Evolutionary conservation across 495 filamentous ascomycete species (phyloP).

Genomic region (Pyrenula massariospora): DNA sequence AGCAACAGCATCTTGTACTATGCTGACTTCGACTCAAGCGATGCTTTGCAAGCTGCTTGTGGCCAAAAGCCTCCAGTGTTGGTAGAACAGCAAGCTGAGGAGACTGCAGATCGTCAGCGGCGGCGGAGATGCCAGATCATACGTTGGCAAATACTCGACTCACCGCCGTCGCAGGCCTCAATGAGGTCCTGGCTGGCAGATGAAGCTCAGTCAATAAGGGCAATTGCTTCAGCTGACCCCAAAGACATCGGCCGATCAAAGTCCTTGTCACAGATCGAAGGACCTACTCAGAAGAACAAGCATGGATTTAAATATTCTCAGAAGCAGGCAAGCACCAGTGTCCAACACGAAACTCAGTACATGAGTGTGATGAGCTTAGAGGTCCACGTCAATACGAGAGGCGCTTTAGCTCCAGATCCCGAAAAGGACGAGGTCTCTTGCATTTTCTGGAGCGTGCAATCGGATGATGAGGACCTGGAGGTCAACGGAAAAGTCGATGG

Average conservation of each 20-base stretch:
- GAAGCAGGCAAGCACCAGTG: constrained; percentile 58
- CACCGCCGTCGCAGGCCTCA: constrained; percentile 60
- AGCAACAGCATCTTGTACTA: constrained; percentile 66
- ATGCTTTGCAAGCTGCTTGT: constrained; percentile 38
- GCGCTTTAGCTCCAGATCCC: constrained; percentile 69
- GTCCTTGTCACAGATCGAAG: constrained; percentile 75
- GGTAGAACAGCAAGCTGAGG: constrained; percentile 37
- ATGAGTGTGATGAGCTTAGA: constrained; percentile 97
- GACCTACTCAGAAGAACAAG: constrained; percentile 74
- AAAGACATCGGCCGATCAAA: constrained; percentile 2
- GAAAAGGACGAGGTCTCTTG: constrained; percentile 81
- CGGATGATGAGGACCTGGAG: constrained; percentile 49
- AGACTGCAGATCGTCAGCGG: constrained; percentile 33
- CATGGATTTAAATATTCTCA: constrained; percentile 84
- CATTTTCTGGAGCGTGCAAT: constrained; percentile 83
- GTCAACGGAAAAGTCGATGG: constrained; percentile 39
- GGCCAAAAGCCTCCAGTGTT: constrained; percentile 35
- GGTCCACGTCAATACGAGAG: constrained; percentile 86
- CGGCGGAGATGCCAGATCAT: constrained; percentile 35
- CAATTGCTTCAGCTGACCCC: not conserved
- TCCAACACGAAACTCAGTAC: constrained; percentile 78
- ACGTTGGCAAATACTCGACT: constrained; percentile 52
- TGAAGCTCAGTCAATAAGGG: constrained; percentile 5
- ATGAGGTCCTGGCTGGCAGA: constrained; percentile 49
- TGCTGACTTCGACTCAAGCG: constrained; percentile 63